Conservation (phyloP, 805 yeast species). For the Candida parachauliodes region DNA sequence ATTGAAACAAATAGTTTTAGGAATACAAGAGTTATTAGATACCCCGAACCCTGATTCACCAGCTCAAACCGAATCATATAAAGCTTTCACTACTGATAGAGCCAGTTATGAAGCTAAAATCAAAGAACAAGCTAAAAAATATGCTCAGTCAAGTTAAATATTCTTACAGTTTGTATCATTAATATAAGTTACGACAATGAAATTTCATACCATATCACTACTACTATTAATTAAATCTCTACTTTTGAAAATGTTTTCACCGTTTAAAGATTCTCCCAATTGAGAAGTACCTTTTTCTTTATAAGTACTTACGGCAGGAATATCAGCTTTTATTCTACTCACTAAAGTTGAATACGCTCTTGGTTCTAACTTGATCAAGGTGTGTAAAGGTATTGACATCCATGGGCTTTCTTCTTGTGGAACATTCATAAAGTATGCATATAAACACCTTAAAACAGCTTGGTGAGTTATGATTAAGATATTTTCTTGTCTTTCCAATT, state of each 20-base stretch:
- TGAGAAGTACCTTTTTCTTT: slow-evolving; percentile 88
- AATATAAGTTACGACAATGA: no score
- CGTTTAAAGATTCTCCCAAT: slow-evolving; percentile 47
- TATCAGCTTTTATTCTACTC: slow-evolving; percentile 87
- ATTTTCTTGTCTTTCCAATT: slow-evolving; percentile 94
- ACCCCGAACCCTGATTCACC: slow-evolving; percentile 94
- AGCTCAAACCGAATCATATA: slow-evolving; percentile 97
- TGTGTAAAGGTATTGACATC: slow-evolving; percentile 98
- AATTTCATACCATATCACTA: slow-evolving; percentile 15
- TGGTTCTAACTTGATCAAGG: slow-evolving; percentile 92
- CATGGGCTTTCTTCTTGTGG: slow-evolving; percentile 98
- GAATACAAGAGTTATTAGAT: slow-evolving; percentile 86
- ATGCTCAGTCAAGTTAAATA: slow-evolving; percentile 31
- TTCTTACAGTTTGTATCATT: background rate
- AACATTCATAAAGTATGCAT: slow-evolving; percentile 97
- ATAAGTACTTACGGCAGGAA: slow-evolving; percentile 96
- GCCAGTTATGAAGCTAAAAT: slow-evolving; percentile 72
- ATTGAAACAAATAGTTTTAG: slow-evolving; percentile 81
- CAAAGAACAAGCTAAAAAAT: slow-evolving; percentile 72
- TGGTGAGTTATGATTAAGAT: slow-evolving; percentile 95
- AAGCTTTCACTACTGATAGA: slow-evolving; percentile 70
- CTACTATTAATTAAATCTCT: slow-evolving; percentile 48
- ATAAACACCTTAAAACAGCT: slow-evolving; percentile 92
- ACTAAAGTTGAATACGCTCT: slow-evolving; percentile 88
- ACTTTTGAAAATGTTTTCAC: slow-evolving; percentile 36